phyloP scores from a whole-genome alignment of 2,329 filamentous ascomycete genomes.

The Epichloe festucae region DNA sequence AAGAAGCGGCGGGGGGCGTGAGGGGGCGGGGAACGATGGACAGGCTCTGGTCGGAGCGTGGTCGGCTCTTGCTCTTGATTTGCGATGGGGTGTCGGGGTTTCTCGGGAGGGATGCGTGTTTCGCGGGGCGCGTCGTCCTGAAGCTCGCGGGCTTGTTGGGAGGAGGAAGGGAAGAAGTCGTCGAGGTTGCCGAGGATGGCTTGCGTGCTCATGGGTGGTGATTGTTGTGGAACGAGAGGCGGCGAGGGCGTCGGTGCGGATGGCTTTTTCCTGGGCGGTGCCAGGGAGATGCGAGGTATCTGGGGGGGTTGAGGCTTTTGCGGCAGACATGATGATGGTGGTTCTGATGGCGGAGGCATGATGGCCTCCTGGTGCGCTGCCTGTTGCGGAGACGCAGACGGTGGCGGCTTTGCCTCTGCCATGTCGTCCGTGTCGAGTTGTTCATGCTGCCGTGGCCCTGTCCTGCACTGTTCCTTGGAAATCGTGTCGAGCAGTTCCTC shows the following conservation, averaged over 20 bases:
- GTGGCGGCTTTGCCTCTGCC: background rate
- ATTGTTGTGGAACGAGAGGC: constrained; percentile 9
- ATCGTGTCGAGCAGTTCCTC: constrained; percentile 8
- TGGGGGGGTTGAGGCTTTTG: constrained; percentile 1
- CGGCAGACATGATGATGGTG: background rate
- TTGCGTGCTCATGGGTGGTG: constrained; percentile 34
- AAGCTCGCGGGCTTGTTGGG: constrained; percentile 41
- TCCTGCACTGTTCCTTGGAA: constrained; percentile 6
- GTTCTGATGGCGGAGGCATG: constrained; percentile 1
- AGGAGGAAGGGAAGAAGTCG: constrained; percentile 42
- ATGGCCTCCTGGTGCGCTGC: background rate
- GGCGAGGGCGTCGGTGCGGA: background rate
- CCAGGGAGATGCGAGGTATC: background rate
- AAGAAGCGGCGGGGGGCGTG: constrained; percentile 19
- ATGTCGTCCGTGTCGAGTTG: background rate
- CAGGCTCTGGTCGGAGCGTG: constrained; percentile 2
- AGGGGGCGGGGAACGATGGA: constrained; percentile 4
- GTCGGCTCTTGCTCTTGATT: constrained; percentile 7
- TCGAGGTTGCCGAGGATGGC: constrained; percentile 38
- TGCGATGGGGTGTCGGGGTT: background rate
- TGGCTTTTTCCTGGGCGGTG: background rate
- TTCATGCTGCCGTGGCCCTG: background rate
- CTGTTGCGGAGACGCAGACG: background rate
- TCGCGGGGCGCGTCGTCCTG: constrained; percentile 21
- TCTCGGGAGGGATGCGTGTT: background rate